Base-by-base conservation (phyloP, 106 monocot species). In the Acorus calamus region DNA sequence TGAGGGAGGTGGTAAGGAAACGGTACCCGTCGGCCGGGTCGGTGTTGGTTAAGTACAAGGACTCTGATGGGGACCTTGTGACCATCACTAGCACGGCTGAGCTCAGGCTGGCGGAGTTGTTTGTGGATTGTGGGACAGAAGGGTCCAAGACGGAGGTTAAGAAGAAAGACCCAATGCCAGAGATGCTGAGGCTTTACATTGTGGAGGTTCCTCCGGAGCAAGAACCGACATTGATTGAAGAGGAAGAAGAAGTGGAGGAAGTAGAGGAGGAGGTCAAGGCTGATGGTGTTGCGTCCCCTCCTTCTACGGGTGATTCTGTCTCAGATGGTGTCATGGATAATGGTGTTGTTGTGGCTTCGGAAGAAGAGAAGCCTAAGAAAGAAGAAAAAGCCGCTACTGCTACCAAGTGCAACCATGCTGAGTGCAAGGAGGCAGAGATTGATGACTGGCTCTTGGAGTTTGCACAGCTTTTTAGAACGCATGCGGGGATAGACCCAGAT, bases 371-470 rank as follows among this genome's bases (percentile, higher is more conserved):
- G 11, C 11, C 44, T 11, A 78, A 28, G 28, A 28, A 28, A 28
- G 28, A 80, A 45, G 80, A 75, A 5, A 74, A 76, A 42, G 62
- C 10, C 46, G 46, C 4, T 1, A n/a, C n/a, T n/a, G n/a, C n/a
- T n/a, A n/a, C n/a, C n/a, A 72, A 80, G 43, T 82, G 84, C 5
- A 71, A 75, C 61, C 86, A 89, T 68, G 67, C 89, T 2, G 89
- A 89, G 58, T 90, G 87, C 66, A 91, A 91, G 75, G 90, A 91
- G 63, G 85, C 77, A 0, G 91, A 98, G 71, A 85, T 88, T 60
- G 96, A 98, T 70, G 96, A 98, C 52, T 98, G 96, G 96, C 53
- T 98, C 14, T 81, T 81, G 67, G 89, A 91, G 50, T 98, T 98
- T 74, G 90, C 91, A 6, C 89, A 98, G 63, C 61, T 98, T 60